Percentiles rank a stretch among this genome's conserved stretches.
Conservation (phyloP, 257 asterid genomes). For the Solanum clarkiae region DNA sequence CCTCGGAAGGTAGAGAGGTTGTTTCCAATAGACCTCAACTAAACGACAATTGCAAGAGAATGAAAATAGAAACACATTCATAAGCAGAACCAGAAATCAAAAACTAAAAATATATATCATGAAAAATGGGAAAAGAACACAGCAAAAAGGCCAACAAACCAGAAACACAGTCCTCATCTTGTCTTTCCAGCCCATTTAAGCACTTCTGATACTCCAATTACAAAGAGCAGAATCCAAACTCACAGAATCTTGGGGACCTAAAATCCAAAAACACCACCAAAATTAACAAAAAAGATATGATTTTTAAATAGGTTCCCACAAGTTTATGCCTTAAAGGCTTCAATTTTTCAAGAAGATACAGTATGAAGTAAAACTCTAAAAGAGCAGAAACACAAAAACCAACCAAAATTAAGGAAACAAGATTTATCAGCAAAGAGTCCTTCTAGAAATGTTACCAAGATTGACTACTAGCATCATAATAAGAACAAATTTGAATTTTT, state of each 20-base stretch:
- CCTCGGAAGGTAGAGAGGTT: background rate
- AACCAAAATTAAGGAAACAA: background rate
- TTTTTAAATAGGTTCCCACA: background rate
- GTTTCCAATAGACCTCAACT: background rate
- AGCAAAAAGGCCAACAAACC: constrained; percentile 28
- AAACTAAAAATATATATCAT: background rate
- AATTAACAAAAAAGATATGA: background rate
- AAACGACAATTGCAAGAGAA: background rate
- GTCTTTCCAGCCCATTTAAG: constrained; percentile 42
- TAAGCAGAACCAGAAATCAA: background rate
- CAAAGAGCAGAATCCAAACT: background rate
- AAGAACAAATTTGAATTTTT: background rate
- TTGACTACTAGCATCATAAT: background rate
- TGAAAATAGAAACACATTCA: background rate
- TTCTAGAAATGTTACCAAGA: background rate
- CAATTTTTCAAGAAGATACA: background rate
- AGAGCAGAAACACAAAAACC: background rate
- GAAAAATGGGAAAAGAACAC: background rate
- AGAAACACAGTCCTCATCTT: constrained; percentile 39
- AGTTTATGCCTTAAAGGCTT: background rate
- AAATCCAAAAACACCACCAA: background rate
- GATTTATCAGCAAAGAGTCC: background rate
- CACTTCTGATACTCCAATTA: background rate
- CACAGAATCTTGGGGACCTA: background rate
- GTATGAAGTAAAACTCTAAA: background rate